phyloP scores from a whole-genome alignment of 768 basidiomycete species.

The Rhizopogon sp. region DNA sequence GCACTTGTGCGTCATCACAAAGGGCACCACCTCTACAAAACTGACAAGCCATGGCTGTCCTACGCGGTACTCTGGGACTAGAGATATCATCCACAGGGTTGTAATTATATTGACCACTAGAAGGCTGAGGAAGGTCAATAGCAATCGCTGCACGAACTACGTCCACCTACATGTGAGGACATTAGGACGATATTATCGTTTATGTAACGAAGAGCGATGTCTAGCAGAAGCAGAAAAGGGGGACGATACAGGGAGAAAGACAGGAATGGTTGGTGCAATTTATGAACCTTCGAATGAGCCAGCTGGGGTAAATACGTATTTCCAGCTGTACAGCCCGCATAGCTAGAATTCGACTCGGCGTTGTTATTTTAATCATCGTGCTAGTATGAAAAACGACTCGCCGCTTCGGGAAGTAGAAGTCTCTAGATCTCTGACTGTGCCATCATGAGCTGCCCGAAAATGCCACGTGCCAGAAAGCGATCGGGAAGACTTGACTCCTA shows the following conservation, averaged over 20 bases:
- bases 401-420: constrained; percentile 17
- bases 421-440: constrained; percentile 1
- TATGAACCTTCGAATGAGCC: constrained; percentile 23
- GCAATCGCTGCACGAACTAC: background rate
- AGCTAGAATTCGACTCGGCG: constrained; percentile 20
- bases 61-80: constrained; percentile 27
- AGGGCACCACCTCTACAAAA: constrained; percentile 60
- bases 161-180: constrained; percentile 17
- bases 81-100: constrained; percentile 15
- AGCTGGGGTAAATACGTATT: constrained; percentile 27
- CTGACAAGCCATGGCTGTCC: constrained; percentile 69
- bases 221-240: constrained; percentile 6
- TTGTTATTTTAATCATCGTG: constrained; percentile 25
- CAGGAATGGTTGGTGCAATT: constrained; percentile 19
- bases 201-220: background rate
- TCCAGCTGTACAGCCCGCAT: constrained; percentile 29
- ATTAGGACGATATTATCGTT: constrained; percentile 12
- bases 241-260: constrained; percentile 6
- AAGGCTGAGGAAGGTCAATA: background rate
- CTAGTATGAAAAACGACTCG: constrained; percentile 20
- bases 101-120: constrained; percentile 8
- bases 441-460: constrained; percentile 15
- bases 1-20: background rate
- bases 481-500: background rate
- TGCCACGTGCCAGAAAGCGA: constrained; percentile 5